Evolutionary conservation across 2,329 filamentous ascomycete genomes (phyloP).

Genomic region (Fusarium dimerum): DNA sequence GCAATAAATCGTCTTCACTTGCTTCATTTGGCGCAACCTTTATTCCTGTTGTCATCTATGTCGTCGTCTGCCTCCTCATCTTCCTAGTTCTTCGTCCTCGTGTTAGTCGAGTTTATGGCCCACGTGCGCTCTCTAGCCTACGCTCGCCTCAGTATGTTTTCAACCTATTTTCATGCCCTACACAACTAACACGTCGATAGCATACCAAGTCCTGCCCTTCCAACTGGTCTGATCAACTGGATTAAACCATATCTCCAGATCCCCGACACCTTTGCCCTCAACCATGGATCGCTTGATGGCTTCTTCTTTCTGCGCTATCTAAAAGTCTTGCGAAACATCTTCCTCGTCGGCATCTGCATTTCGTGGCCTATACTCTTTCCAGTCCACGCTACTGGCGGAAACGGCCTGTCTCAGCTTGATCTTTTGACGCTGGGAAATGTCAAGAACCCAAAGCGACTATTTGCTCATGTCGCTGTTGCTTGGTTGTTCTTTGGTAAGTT

Average conservation of each 20-base stretch:
- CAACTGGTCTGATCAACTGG: constrained; percentile 68
- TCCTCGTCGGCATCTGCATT: constrained; percentile 78
- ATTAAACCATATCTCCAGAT: constrained; percentile 65
- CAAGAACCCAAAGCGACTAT: constrained; percentile 61
- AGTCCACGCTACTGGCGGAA: constrained; percentile 81
- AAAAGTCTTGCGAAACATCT: constrained; percentile 74
- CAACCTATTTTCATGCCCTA: constrained; percentile 8
- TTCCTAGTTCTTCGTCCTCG: constrained; percentile 52
- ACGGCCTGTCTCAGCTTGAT: constrained; percentile 66
- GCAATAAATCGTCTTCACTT: constrained; percentile 37
- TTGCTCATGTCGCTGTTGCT: constrained; percentile 76
- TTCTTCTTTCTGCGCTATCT: constrained; percentile 82
- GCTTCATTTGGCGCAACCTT: constrained; percentile 50
- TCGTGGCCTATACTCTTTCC: constrained; percentile 88
- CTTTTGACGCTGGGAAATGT: constrained; percentile 80
- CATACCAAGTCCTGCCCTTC: constrained; percentile 60
- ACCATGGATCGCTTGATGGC: constrained; percentile 89
- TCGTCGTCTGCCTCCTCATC: constrained; percentile 49
- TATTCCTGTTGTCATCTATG: constrained; percentile 53
- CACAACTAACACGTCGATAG: constrained; percentile 31
- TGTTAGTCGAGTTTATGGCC: constrained; percentile 55
- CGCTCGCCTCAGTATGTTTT: constrained; percentile 43
- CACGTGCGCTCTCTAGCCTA: constrained; percentile 51
- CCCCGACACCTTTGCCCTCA: constrained; percentile 77
- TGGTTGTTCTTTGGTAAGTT: constrained; percentile 69